These are phyloP conservation scores for Lenzites betulinus DNA, from an alignment of 768 basidiomycete species.

Conservation along the genomic window DNA sequence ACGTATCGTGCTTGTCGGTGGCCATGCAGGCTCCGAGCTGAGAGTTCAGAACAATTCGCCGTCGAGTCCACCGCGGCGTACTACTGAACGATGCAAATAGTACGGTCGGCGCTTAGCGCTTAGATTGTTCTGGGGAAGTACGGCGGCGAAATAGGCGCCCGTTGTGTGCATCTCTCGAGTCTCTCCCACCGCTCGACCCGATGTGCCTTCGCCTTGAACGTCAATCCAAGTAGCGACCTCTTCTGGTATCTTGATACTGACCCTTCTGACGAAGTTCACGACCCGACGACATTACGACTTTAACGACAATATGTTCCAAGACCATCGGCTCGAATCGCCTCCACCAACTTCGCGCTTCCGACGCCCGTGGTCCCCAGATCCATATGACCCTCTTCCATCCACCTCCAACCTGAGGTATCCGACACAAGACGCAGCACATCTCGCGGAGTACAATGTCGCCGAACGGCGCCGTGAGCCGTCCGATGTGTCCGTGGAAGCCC, in stretches of 20 bases:
- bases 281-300: constrained; percentile 19
- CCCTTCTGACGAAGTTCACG: constrained; percentile 1
- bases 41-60: too few species aligned
- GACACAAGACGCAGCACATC: constrained; percentile 24
- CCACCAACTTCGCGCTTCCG: constrained; percentile 56
- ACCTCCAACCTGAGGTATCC: constrained; percentile 31
- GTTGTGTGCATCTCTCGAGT: background rate
- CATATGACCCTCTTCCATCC: constrained; percentile 42
- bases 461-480: constrained; percentile 47
- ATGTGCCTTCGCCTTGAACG: constrained; percentile 9
- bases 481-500: constrained; percentile 67
- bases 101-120: too few species aligned
- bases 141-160: background rate
- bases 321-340: constrained; percentile 49
- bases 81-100: too few species aligned
- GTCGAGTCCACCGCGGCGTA: too few species aligned
- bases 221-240: constrained; percentile 3
- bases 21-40: too few species aligned
- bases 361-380: constrained; percentile 69
- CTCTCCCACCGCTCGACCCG: background rate
- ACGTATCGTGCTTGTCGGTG: too few species aligned
- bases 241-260: background rate
- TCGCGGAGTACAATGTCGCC: constrained; percentile 19
- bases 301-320: constrained; percentile 43
- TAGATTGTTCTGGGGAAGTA: constrained; percentile 2